Evolutionary conservation across 371 early-diverging fungal genomes (phyloP), one percentile per base, ranked within the genome.

Genomic region (Fennellomyces sp.): DNA sequence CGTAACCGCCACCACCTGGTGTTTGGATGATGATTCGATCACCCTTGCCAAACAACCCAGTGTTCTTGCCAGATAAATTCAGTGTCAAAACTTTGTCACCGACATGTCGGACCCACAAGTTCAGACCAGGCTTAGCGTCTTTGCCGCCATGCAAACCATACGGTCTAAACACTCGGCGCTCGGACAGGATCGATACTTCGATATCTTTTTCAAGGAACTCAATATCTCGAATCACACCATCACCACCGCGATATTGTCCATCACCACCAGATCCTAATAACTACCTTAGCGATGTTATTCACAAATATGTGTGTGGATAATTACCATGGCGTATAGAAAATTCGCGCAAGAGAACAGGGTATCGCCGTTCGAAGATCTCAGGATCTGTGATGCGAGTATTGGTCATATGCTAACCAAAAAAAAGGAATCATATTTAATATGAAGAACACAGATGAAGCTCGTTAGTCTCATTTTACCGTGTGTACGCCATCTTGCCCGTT

Each of bases 301-400:
- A n/a, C n/a, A n/a, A n/a, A n/a, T n/a, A n/a, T n/a, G n/a, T n/a
- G n/a, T n/a, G n/a, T n/a, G n/a, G n/a, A n/a, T n/a, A 48, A 26
- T 59, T 65, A 71, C 79, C 75, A 49, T 64, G 58, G 6, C 97
- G 86, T 25, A 97, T 69, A 0, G 90, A 85, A 70, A 97, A 98
- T 64, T 88, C 84, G 28, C 88, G 89, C 28, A 98, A 72, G 13
- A 97, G 70, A 12, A 98, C 96, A 1, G 98, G 96, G 64, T 97
- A 97, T n/a, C 96, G 83, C 42, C 91, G 82, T 68, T 97, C 98
- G 21, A 97, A 73, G 29, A 97, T 95, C 71, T 98, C 98, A 0
- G 94, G 94, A 69, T 98, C 98, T 0, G 98, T 98, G 62, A 97
- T 97, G 19, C 96, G 86, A 0, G 97, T 97, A 68, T 98, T 97